Conservation (phyloP, 345 rosid species). For the Citrus sinensis region DVS_A1.0 CM039168.1:29754001-29754500, state of each 20-base stretch:
- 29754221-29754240: conserved; percentile 98
- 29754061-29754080: neutral
- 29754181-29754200: conserved; percentile 99
- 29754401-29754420: conserved; percentile 92
- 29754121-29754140: neutral
- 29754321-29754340: conserved; percentile 97
- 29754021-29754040: neutral
- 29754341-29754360: conserved; percentile 97
- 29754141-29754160: conserved; percentile 97
- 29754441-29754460: conserved; percentile 90
- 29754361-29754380: conserved; percentile 98
- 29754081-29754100: neutral
- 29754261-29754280: conserved; percentile 96
- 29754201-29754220: conserved; percentile 99
- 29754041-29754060: neutral
- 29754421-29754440: conserved; percentile 99
- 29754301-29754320: conserved; percentile 99
- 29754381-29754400: conserved; percentile 97
- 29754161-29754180: conserved; percentile 93
- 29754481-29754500: conserved; percentile 97
- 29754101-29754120: neutral
- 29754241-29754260: conserved; percentile 97
- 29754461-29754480: conserved; percentile 95
- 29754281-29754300: conserved; percentile 97
- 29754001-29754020: neutral